These are phyloP conservation scores for Calonectria pteridis DNA, from an alignment of 2,329 filamentous ascomycete species.

Conservation along the genomic window DNA sequence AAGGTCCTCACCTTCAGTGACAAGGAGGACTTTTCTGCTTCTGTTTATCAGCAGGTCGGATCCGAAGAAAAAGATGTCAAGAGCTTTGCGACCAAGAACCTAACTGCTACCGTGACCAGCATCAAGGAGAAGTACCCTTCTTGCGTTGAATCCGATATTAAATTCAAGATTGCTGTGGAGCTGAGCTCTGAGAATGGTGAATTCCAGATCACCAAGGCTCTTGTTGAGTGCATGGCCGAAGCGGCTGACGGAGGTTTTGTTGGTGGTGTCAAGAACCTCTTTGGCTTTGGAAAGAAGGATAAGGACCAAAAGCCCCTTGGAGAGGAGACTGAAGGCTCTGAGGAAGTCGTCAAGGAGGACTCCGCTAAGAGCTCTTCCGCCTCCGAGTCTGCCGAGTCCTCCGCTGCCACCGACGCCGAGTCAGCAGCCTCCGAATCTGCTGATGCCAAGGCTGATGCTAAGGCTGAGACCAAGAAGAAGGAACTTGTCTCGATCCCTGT, in stretches of 20 bases:
- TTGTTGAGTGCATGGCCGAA: constrained; percentile 87
- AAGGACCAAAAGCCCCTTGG: constrained; percentile 79
- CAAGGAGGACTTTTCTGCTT: constrained; percentile 82
- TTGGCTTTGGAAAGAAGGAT: constrained; percentile 92
- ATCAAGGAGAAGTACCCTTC: constrained; percentile 81
- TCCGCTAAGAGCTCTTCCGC: constrained; percentile 46
- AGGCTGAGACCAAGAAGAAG: constrained; percentile 60
- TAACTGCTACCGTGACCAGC: constrained; percentile 84
- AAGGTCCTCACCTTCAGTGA: constrained; percentile 91
- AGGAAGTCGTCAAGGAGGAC: constrained; percentile 59
- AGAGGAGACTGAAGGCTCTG: constrained; percentile 54
- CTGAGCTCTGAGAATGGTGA: constrained; percentile 81
- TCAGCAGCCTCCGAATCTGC: constrained; percentile 61
- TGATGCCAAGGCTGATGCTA: constrained; percentile 64
- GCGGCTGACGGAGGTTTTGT: constrained; percentile 84
- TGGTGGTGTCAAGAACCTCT: constrained; percentile 94
- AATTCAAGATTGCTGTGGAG: constrained; percentile 82
- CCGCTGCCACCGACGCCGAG: constrained; percentile 48
- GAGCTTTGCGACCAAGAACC: constrained; percentile 81
- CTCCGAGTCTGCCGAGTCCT: constrained; percentile 41
- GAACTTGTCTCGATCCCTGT: constrained; percentile 69
- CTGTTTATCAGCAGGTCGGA: constrained; percentile 80
- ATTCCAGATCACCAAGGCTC: constrained; percentile 81
- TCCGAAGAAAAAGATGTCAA: constrained; percentile 72
- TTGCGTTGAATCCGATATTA: constrained; percentile 81